phyloP scores from a whole-genome alignment of 352 stramenopile genomes.

The Thalassiosira ordinaria region DNA sequence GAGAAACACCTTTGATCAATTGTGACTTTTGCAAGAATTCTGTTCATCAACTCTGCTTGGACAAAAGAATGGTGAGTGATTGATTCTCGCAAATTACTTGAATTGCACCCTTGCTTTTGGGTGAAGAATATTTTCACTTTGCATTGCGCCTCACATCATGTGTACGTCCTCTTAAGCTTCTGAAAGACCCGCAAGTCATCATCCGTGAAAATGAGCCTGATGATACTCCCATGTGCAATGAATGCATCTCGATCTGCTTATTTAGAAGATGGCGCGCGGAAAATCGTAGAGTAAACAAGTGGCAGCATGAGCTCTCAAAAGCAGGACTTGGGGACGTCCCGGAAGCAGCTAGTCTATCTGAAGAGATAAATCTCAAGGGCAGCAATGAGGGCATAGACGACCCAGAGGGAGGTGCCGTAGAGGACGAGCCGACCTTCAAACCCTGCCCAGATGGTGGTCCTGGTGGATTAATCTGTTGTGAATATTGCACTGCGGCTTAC shows the following conservation, averaged over 20 bases:
- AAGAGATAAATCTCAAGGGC: slow-evolving; percentile 50
- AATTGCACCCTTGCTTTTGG: too few species aligned
- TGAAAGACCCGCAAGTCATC: slow-evolving; percentile 55
- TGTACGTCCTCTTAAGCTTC: too few species aligned
- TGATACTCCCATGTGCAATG: slow-evolving; percentile 79
- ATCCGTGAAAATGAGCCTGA: slow-evolving; percentile 72
- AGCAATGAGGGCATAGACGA: slow-evolving; percentile 11
- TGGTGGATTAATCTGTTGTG: slow-evolving; percentile 81
- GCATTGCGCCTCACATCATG: too few species aligned
- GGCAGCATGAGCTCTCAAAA: slow-evolving; percentile 50
- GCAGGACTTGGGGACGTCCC: slow-evolving; percentile 37
- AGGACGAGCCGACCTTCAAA: slow-evolving; percentile 41
- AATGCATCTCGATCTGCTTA: slow-evolving; percentile 63
- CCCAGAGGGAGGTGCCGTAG: slow-evolving; percentile 4
- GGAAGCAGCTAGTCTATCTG: slow-evolving; percentile 51
- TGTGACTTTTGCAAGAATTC: slow-evolving; percentile 79
- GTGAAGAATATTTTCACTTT: too few species aligned
- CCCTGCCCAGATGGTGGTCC: slow-evolving; percentile 75
- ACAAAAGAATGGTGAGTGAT: slow-evolving; percentile 54
- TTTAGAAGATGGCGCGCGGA: slow-evolving; percentile 65
- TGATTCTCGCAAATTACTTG: too few species aligned
- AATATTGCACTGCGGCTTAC: slow-evolving; percentile 69
- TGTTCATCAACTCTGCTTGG: slow-evolving; percentile 71
- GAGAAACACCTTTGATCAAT: slow-evolving; percentile 44
- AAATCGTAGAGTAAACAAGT: slow-evolving; percentile 65